Conservation (phyloP, 176 grass and related monocot genomes). For the Leersia perrieri region DNA sequence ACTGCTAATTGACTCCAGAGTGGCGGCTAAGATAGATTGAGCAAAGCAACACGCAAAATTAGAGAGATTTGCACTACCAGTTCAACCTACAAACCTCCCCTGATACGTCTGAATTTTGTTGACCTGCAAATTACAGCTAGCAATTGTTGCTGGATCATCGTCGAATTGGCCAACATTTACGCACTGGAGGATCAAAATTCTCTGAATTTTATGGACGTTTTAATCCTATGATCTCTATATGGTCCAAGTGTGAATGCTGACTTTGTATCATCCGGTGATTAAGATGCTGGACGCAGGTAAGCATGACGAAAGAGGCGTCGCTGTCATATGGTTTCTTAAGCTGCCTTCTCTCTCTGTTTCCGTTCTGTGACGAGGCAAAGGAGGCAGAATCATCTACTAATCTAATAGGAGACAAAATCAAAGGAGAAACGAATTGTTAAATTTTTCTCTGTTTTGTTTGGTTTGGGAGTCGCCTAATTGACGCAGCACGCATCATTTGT, state of each 20-base stretch:
- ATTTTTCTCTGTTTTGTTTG: not conserved
- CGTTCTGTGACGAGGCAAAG: not conserved
- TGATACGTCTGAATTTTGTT: not conserved
- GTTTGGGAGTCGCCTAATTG: not conserved
- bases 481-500: not conserved
- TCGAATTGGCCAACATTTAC: not conserved
- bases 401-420: not conserved
- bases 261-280: not conserved
- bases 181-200: not conserved
- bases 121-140: not conserved
- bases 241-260: not conserved
- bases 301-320: not conserved
- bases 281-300: not conserved
- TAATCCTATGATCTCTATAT: not conserved
- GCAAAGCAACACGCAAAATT: not conserved
- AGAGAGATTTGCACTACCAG: not conserved
- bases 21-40: not conserved
- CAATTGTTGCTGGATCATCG: not conserved
- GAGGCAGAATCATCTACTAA: no score
- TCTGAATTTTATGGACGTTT: not conserved
- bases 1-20: not conserved
- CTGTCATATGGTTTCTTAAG: no score
- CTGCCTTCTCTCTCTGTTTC: not conserved
- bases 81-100: not conserved
- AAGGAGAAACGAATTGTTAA: not conserved